phyloP scores from a whole-genome alignment of 495 filamentous ascomycete species.

The Lepidopterella palustris region DNA sequence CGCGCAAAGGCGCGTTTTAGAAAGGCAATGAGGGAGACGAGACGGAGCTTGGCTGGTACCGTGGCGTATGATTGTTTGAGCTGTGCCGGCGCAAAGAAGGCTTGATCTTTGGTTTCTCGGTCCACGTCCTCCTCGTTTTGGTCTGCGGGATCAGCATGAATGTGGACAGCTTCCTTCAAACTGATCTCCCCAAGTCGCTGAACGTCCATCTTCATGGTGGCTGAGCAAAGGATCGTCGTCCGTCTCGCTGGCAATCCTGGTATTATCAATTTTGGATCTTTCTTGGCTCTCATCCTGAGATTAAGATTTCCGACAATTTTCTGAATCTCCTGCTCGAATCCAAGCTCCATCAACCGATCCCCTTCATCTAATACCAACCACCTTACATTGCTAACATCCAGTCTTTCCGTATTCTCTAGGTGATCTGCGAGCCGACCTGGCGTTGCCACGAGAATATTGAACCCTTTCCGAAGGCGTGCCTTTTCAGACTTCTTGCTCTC shows the following conservation, averaged over 20 bases:
- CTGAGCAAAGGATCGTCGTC: slow-evolving; percentile 88
- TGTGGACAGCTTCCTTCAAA: slow-evolving; percentile 83
- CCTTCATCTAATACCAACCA: slow-evolving; percentile 96
- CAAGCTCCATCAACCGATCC: slow-evolving; percentile 92
- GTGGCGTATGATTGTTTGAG: slow-evolving; percentile 85
- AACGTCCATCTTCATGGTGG: slow-evolving; percentile 94
- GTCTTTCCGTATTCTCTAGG: slow-evolving; percentile 78
- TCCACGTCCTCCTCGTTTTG: slow-evolving; percentile 41
- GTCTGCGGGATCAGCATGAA: slow-evolving; percentile 58
- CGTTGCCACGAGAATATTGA: slow-evolving; percentile 93
- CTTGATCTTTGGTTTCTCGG: slow-evolving; percentile 43
- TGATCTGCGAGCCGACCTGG: slow-evolving; percentile 88
- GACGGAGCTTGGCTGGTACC: slow-evolving; percentile 77
- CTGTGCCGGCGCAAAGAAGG: slow-evolving; percentile 83
- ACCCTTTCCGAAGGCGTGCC: slow-evolving; percentile 79
- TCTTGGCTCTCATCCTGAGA: slow-evolving; percentile 39
- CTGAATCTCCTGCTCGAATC: slow-evolving; percentile 83
- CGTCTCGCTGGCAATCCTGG: slow-evolving; percentile 62
- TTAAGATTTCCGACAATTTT: slow-evolving; percentile 74
- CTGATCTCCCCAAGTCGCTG: slow-evolving; percentile 89
- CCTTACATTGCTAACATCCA: slow-evolving; percentile 81
- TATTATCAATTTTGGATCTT: slow-evolving; percentile 35
- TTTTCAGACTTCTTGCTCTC: slow-evolving; percentile 98
- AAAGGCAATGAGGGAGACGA: slow-evolving; percentile 77
- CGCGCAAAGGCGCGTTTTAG: slow-evolving; percentile 81